Conservation (phyloP, 768 basidiomycete species). For the Boletus reticuloceps region DNA sequence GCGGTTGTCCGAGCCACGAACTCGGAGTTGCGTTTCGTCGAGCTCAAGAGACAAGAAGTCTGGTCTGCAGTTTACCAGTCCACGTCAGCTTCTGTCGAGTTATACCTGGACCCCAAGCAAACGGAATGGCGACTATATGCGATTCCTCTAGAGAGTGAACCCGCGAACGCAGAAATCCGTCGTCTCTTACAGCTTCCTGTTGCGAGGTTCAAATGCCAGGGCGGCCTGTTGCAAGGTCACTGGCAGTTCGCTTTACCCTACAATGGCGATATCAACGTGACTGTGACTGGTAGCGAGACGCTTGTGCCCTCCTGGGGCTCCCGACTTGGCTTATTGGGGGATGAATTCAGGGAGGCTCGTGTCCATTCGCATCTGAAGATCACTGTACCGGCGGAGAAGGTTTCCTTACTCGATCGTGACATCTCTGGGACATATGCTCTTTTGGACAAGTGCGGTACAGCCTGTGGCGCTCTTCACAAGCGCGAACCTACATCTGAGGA, state of each 20-base stretch:
- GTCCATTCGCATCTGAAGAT: constrained; percentile 70
- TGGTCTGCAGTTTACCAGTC: constrained; percentile 85
- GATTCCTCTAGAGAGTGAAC: constrained; percentile 59
- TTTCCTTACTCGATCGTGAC: constrained; percentile 63
- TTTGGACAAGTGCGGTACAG: constrained; percentile 85
- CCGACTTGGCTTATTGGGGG: constrained; percentile 67
- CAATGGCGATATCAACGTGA: constrained; percentile 51
- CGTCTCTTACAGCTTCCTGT: constrained; percentile 69
- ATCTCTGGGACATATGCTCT: constrained; percentile 79
- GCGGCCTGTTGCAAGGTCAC: constrained; percentile 58
- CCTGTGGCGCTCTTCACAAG: constrained; percentile 80
- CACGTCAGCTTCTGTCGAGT: constrained; percentile 64
- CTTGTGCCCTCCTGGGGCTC: constrained; percentile 84
- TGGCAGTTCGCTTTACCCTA: constrained; percentile 84
- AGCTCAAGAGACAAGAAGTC: constrained; percentile 82
- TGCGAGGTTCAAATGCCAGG: constrained; percentile 64
- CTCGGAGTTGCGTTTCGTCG: constrained; percentile 78
- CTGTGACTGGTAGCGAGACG: constrained; percentile 56
- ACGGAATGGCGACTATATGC: constrained; percentile 89
- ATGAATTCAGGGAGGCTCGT: constrained; percentile 61
- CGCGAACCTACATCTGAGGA: constrained; percentile 46
- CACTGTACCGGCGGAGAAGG: constrained; percentile 47
- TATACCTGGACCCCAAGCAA: constrained; percentile 70
- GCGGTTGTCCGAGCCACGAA: constrained; percentile 59
- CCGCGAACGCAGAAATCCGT: constrained; percentile 80